Conservation (phyloP, 768 basidiomycete species). For the Mycena belliarum region DNA sequence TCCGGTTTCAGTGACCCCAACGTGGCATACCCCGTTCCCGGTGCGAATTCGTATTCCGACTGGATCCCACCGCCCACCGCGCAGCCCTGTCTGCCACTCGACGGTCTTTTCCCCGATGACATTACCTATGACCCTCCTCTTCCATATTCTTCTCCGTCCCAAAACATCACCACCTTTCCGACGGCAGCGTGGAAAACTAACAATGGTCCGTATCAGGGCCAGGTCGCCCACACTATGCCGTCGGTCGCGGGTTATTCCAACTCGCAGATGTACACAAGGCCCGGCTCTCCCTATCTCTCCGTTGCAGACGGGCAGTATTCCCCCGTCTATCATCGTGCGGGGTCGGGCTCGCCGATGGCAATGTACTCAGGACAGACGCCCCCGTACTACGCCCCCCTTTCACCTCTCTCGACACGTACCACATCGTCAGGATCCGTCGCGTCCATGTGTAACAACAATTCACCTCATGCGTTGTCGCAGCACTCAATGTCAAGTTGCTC, state of each 20-base stretch:
- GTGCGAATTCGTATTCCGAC: background rate
- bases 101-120: slow-evolving; percentile 1
- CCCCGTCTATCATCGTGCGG: background rate
- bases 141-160: slow-evolving; percentile 2
- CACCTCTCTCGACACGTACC: background rate
- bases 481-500: background rate
- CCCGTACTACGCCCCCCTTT: background rate
- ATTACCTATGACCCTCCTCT: background rate
- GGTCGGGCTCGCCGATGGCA: slow-evolving; percentile 3
- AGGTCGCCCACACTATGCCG: background rate
- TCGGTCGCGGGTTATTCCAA: background rate
- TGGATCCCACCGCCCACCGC: slow-evolving; percentile 2
- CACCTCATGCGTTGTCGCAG: background rate
- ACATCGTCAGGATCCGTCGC: background rate
- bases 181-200: background rate
- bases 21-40: background rate
- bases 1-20: background rate
- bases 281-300: background rate
- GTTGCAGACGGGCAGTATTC: background rate
- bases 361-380: background rate
- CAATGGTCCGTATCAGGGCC: background rate
- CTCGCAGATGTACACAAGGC: slow-evolving; percentile 5
- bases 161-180: background rate
- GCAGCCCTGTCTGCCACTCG: slow-evolving; percentile 5
- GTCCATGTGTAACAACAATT: slow-evolving; percentile 2